Evolutionary conservation across 2,329 filamentous ascomycete species (phyloP).

Genomic region (Nannizzia gypsea): DNA sequence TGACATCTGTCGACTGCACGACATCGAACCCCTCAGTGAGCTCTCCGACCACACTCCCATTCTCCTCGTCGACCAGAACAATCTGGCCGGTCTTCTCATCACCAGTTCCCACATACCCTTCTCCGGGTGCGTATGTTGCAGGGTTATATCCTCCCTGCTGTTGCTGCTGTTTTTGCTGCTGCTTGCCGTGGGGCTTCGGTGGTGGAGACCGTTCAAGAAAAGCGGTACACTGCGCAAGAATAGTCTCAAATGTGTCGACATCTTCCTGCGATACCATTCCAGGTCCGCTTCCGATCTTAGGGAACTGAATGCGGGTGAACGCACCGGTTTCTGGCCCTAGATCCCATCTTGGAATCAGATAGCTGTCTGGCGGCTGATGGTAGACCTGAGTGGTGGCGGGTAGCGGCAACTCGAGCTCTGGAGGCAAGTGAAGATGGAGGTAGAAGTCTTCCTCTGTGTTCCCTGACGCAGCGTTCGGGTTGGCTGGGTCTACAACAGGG

Average conservation of each 20-base stretch:
- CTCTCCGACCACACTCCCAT: slow-evolving; percentile 90
- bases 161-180: slow-evolving; percentile 10
- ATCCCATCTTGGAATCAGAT: slow-evolving; percentile 92
- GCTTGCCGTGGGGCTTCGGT: slow-evolving; percentile 26
- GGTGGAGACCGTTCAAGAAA: slow-evolving; percentile 77
- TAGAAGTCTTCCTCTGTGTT: slow-evolving; percentile 81
- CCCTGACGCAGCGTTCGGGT: slow-evolving; percentile 45
- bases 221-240: slow-evolving; percentile 91
- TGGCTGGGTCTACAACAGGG: slow-evolving; percentile 47
- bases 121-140: slow-evolving; percentile 63
- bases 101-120: slow-evolving; percentile 54
- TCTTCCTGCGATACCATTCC: slow-evolving; percentile 69
- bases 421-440: slow-evolving; percentile 84
- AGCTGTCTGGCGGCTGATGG: slow-evolving; percentile 83
- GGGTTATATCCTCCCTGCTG: slow-evolving; percentile 57
- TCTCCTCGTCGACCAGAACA: slow-evolving; percentile 87
- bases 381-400: slow-evolving; percentile 96
- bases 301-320: slow-evolving; percentile 90
- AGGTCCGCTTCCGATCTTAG: slow-evolving; percentile 53
- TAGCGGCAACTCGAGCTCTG: slow-evolving; percentile 83
- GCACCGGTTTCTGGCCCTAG: slow-evolving; percentile 75
- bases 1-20: slow-evolving; percentile 61
- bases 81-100: slow-evolving; percentile 55
- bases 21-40: slow-evolving; percentile 70
- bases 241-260: slow-evolving; percentile 92